Conservation (phyloP, 176 grass and related monocot genomes). For the Triticum dicoccoides region DNA sequence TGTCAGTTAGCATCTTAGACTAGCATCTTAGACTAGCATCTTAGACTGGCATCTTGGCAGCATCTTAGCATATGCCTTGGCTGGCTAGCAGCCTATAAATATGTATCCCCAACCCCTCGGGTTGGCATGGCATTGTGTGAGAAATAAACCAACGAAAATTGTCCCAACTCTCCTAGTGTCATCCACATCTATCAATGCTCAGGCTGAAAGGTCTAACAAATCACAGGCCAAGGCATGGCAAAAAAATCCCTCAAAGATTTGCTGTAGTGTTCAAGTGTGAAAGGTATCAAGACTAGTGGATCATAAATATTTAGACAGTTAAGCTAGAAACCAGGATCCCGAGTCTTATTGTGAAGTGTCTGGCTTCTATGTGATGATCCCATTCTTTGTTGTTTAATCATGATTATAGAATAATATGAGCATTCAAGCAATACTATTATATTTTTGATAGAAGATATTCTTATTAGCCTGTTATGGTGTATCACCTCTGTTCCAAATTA, state of each 20-base stretch:
- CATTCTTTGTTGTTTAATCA: not conserved
- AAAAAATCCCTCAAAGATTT: not conserved
- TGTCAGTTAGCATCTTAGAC: no score
- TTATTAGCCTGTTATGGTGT: not conserved
- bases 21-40: no score
- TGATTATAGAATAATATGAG: not conserved
- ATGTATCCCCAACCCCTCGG: no score
- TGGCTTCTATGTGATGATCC: not conserved
- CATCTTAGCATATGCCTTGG: no score
- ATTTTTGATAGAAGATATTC: not conserved
- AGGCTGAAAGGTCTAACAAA: not conserved
- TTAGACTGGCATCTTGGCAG: no score
- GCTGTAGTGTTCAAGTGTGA: not conserved
- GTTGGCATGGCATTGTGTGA: no score
- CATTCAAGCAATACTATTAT: not conserved
- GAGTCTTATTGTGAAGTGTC: not conserved
- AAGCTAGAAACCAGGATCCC: not conserved
- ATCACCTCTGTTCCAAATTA: no score
- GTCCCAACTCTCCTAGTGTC: no score
- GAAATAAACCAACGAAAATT: no score
- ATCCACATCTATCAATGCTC: no score
- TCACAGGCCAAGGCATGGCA: not conserved
- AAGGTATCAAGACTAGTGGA: not conserved
- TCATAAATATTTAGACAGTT: slow-evolving; percentile 1
- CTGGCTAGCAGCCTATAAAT: no score